Conservation (phyloP, 2,329 filamentous ascomycete genomes). For the Pleurostoma richardsiae region DNA sequence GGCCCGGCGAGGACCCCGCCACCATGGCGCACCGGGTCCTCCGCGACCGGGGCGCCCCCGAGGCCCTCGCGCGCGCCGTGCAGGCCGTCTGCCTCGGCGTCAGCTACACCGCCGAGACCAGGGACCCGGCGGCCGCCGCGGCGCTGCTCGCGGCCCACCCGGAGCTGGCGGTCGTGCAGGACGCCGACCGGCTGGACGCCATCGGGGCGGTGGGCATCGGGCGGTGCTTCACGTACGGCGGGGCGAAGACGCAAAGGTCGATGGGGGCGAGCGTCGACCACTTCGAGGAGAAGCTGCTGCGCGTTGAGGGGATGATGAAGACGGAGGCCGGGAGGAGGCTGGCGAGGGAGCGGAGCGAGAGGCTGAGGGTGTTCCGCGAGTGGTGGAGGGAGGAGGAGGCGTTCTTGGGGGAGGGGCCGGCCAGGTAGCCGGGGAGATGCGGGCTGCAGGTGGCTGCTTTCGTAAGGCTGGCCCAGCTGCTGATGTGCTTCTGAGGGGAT, state of each 20-base stretch:
- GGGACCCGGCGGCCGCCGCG: constrained; percentile 55
- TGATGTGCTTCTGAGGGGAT: not conserved
- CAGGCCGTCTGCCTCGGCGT: constrained; percentile 72
- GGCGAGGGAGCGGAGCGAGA: constrained; percentile 47
- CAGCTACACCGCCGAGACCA: constrained; percentile 70
- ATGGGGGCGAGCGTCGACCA: constrained; percentile 66
- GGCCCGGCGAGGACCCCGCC: constrained; percentile 49
- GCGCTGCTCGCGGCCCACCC: constrained; percentile 60
- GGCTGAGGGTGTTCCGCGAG: constrained; percentile 45
- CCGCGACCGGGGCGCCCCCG: constrained; percentile 47
- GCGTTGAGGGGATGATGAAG: constrained; percentile 61
- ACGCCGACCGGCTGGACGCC: constrained; percentile 88
- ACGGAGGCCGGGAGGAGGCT: constrained; percentile 48
- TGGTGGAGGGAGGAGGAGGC: constrained; percentile 53
- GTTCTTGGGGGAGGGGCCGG: constrained; percentile 1
- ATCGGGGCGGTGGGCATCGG: constrained; percentile 83
- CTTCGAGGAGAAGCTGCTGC: constrained; percentile 71
- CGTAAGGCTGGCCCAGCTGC: not conserved
- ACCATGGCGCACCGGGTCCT: constrained; percentile 54
- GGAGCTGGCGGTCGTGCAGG: constrained; percentile 81
- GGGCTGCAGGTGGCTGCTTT: too few relatives aligned
- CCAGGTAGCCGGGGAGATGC: too few relatives aligned
- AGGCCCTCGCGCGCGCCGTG: constrained; percentile 57
- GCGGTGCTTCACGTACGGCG: constrained; percentile 71
- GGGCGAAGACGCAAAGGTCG: constrained; percentile 47